Percentiles rank a stretch among this genome's conserved stretches.
Evolutionary conservation across 257 asterid genomes (phyloP).

Genomic region (Jacaranda mimosifolia): DNA sequence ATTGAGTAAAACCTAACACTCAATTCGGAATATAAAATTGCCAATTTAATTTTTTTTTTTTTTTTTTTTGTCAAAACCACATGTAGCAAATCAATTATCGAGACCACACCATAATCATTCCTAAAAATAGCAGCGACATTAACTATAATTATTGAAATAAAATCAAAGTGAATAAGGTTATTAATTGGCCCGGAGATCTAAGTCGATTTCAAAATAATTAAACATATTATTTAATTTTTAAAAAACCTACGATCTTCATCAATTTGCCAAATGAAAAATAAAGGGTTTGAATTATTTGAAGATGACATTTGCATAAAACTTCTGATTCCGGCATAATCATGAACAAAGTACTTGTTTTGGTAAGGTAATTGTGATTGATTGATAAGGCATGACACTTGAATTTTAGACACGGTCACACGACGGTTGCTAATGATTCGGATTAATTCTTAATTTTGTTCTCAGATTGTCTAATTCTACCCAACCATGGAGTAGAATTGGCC

Average conservation of each 20-base stretch:
- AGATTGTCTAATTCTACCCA: slow-evolving; percentile 18
- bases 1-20: no score
- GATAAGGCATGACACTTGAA: slow-evolving; percentile 15
- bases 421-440: neutral
- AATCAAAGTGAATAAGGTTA: neutral
- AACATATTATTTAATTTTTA: neutral
- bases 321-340: slow-evolving; percentile 19
- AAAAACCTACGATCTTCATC: neutral
- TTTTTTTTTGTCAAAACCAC: neutral
- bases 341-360: slow-evolving; percentile 5
- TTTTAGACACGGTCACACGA: slow-evolving; percentile 3
- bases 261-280: neutral
- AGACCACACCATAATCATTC: neutral
- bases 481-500: slow-evolving; percentile 1
- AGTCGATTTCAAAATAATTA: neutral
- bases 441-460: slow-evolving; percentile 13
- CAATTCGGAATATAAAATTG: no score
- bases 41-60: no score
- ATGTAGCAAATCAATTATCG: neutral
- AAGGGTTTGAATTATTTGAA: slow-evolving; percentile 27
- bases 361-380: slow-evolving; percentile 31
- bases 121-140: neutral
- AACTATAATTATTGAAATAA: neutral
- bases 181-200: neutral
- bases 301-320: slow-evolving; percentile 15